Conservation (phyloP, 1,139 yeast species). For the Lodderomyces jiufengensis region DNA sequence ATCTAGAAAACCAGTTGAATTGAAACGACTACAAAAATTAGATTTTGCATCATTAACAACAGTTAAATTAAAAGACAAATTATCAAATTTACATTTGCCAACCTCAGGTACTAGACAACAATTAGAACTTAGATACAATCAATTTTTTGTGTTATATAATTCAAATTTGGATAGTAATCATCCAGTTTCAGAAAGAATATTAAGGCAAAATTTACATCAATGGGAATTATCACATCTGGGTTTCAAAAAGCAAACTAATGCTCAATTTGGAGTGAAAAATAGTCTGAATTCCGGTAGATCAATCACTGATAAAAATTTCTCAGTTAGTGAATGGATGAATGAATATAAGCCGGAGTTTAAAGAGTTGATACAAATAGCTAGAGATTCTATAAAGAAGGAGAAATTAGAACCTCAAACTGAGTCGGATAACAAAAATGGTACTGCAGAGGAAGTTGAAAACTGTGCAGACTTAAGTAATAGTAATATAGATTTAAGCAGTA, state of each 20-base stretch:
- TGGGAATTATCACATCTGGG: constrained; percentile 64
- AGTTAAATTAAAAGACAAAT: constrained; percentile 58
- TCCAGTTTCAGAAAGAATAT: constrained; percentile 56
- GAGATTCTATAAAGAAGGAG: constrained; percentile 21
- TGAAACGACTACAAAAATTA: constrained; percentile 49
- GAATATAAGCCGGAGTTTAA: constrained; percentile 51
- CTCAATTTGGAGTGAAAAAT: constrained; percentile 23
- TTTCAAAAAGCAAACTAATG: constrained; percentile 20
- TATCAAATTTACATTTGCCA: constrained; percentile 53
- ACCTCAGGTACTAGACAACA: constrained; percentile 60
- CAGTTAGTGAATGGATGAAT: constrained; percentile 48
- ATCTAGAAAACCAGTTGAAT: constrained; percentile 22
- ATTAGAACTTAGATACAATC: constrained; percentile 69
- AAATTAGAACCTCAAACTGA: not conserved
- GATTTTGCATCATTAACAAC: constrained; percentile 61
- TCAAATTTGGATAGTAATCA: constrained; percentile 75
- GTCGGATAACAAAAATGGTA: not conserved
- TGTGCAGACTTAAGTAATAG: too few species aligned
- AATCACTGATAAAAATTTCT: constrained; percentile 39
- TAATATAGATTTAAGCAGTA: too few species aligned
- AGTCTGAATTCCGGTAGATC: constrained; percentile 21
- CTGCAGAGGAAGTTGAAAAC: not conserved
- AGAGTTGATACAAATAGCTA: constrained; percentile 51
- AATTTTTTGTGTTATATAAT: constrained; percentile 76
- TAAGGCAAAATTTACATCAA: constrained; percentile 53